A percentile compares a stretch with the other conserved stretches of the same genome.
phyloP scores from a whole-genome alignment of 176 grass and related monocot species.

The Ensete ventricosum region DNA sequence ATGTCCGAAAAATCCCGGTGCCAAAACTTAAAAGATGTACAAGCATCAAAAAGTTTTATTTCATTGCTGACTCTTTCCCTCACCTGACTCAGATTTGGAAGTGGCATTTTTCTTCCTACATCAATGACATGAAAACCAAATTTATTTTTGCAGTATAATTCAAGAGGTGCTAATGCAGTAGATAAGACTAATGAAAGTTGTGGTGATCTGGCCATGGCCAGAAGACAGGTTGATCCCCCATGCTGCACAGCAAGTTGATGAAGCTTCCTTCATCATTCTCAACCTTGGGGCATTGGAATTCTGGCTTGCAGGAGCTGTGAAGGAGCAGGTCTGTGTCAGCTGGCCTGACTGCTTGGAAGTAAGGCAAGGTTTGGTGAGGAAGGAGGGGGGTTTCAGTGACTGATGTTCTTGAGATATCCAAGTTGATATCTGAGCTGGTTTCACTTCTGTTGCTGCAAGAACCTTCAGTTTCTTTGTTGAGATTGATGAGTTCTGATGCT shows the following conservation, averaged over 20 bases:
- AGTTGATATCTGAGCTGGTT: slow-evolving; percentile 23
- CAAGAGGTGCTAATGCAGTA: slow-evolving; percentile 21
- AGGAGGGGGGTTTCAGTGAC: slow-evolving; percentile 11
- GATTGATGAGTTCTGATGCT: slow-evolving; percentile 20
- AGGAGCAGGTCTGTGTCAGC: slow-evolving; percentile 28
- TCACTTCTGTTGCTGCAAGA: slow-evolving; percentile 26
- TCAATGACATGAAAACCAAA: neutral
- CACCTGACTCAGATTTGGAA: neutral
- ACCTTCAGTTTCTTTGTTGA: slow-evolving; percentile 22
- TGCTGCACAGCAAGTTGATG: slow-evolving; percentile 31
- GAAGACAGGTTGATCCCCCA: slow-evolving; percentile 28
- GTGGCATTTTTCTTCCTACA: neutral
- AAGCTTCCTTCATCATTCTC: slow-evolving; percentile 31
- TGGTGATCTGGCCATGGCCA: slow-evolving; percentile 46
- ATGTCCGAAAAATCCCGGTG: too few species aligned
- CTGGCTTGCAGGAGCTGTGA: slow-evolving; percentile 30
- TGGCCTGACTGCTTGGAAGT: slow-evolving; percentile 20
- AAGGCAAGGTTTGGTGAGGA: slow-evolving; percentile 25
- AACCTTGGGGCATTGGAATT: slow-evolving; percentile 23
- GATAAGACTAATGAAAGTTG: slow-evolving; percentile 24
- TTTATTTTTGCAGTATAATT: slow-evolving; percentile 12
- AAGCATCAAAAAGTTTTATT: slow-evolving; percentile 1
- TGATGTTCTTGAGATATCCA: slow-evolving; percentile 36
- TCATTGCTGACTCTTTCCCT: neutral
- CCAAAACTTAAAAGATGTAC: neutral